Evolutionary conservation across 2,329 filamentous ascomycete genomes (phyloP).

Genomic region (Fragosphaeria purpurea): DNA sequence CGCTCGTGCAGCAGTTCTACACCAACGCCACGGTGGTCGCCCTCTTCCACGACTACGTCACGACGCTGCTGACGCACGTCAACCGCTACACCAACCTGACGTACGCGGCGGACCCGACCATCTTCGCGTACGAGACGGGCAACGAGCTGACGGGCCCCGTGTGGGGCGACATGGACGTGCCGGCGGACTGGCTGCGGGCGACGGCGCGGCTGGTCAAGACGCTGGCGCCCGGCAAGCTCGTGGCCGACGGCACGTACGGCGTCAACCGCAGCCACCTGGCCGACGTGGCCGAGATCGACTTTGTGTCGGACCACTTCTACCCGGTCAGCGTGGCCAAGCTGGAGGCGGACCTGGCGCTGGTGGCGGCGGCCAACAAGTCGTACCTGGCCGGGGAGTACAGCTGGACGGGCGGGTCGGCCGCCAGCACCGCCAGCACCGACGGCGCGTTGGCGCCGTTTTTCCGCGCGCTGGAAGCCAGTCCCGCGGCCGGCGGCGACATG

Average conservation of each 20-base stretch:
- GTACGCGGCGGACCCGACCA: conserved; percentile 38
- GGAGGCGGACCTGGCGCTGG: conserved; percentile 20
- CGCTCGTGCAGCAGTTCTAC: conserved; percentile 35
- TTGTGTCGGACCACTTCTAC: conserved; percentile 39
- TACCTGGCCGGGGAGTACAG: conserved; percentile 38
- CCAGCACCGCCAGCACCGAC: conserved; percentile 13
- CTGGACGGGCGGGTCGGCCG: conserved; percentile 25
- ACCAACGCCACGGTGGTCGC: conserved; percentile 31
- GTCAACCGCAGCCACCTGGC: conserved; percentile 32
- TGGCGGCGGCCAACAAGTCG: conserved; percentile 28
- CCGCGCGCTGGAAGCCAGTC: conserved; percentile 27
- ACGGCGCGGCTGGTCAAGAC: conserved; percentile 32
- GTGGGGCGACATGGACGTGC: conserved; percentile 34
- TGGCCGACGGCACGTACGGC: conserved; percentile 39
- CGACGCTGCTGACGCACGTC: conserved; percentile 31
- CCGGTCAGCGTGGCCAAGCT: conserved; percentile 30
- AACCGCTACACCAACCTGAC: conserved; percentile 36
- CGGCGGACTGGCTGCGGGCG: conserved; percentile 30
- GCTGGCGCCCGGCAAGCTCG: conserved; percentile 32
- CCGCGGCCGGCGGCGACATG: conserved; percentile 28
- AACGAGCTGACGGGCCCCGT: conserved; percentile 36
- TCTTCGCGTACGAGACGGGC: conserved; percentile 39
- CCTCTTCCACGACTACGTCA: conserved; percentile 36
- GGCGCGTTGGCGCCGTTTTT: conserved; percentile 30
- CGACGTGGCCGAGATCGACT: conserved; percentile 30